These are phyloP conservation scores for Crepidotus variabilis DNA, from an alignment of 768 basidiomycete species.

Conservation along the genomic window DNA sequence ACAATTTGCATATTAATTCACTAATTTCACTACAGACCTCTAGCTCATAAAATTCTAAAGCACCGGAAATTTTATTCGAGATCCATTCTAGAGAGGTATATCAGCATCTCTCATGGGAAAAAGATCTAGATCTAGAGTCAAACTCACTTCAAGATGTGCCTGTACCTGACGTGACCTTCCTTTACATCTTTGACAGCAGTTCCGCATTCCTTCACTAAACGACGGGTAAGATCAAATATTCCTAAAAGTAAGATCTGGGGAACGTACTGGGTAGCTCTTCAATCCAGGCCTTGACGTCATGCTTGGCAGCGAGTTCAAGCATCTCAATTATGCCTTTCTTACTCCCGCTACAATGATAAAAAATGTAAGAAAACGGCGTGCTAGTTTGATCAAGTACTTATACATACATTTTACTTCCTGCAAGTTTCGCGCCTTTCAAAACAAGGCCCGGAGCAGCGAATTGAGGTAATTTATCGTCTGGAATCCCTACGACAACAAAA, in stretches of 20 bases:
- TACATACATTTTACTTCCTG: slow-evolving; percentile 27
- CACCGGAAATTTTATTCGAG: background rate
- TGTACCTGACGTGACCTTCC: slow-evolving; percentile 47
- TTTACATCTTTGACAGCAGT: slow-evolving; percentile 47
- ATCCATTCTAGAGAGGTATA: background rate
- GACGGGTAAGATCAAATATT: background rate
- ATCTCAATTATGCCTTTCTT: slow-evolving; percentile 57
- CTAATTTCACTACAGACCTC: too few relatives aligned
- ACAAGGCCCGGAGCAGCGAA: slow-evolving; percentile 27
- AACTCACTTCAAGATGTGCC: slow-evolving; percentile 42
- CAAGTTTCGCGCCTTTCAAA: slow-evolving; percentile 21
- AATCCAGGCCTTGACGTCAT: slow-evolving; percentile 47
- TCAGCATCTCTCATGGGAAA: background rate
- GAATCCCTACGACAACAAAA: slow-evolving; percentile 56
- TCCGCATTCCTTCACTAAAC: slow-evolving; percentile 37
- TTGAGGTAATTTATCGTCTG: slow-evolving; percentile 42
- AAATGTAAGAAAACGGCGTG: slow-evolving; percentile 6
- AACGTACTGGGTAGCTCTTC: slow-evolving; percentile 37
- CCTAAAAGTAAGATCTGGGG: background rate
- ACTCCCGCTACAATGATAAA: slow-evolving; percentile 42
- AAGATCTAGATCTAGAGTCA: too few relatives aligned
- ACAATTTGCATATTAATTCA: too few relatives aligned
- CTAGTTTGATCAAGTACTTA: background rate
- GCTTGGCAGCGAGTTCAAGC: slow-evolving; percentile 54
- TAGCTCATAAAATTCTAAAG: too few relatives aligned